Base-by-base conservation (phyloP, 129 eudicot genomes). In the Logfia minima region DNA sequence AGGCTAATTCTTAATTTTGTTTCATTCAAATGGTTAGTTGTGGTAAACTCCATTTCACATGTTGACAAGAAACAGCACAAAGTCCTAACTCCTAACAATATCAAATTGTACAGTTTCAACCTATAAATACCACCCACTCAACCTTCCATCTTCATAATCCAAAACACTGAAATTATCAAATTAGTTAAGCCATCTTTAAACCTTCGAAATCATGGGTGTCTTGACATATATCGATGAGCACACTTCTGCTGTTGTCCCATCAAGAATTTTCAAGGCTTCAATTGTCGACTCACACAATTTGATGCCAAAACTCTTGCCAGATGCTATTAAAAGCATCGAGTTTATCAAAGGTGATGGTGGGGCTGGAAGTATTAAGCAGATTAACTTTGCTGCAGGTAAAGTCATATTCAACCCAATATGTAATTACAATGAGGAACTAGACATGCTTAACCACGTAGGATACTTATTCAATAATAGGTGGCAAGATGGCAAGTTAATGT, bases 261-360 rank as follows among this genome's bases (percentile, higher is more conserved):
- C 85, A 52, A 81, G 90, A 71, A 67, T 85, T 43, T 85, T 85
- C 74, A 88, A 79, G 75, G 90, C 88, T 71, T 79, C 80, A 4
- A 76, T 83, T n/a, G 3, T 83, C 62, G 90, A 84, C 72, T 81
- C 85, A 2, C 85, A 82, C 80, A 81, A 73, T 68, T 70, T 88
- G 78, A 83, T 88, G 67, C 87, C 90, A 0, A 86, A 88, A 76
- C 83, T 86, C 23, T 78, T 84, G 79, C 93, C 90, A 10, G 86
- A 86, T 41, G 85, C 78, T 21, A 76, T 86, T 10, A 83, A 86
- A 80, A 86, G 90, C 77, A 74, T 88, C 41, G 76, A 74, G 18
- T 18, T 84, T 65, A 31, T 83, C 53, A 53, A 85, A 83, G 92
- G 90, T 51, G 75, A 88, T 73, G 90, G 90, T 7, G 90, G 90